Conservation (phyloP, 2,329 filamentous ascomycete genomes). For the Fusarium tuaranense region DNA sequence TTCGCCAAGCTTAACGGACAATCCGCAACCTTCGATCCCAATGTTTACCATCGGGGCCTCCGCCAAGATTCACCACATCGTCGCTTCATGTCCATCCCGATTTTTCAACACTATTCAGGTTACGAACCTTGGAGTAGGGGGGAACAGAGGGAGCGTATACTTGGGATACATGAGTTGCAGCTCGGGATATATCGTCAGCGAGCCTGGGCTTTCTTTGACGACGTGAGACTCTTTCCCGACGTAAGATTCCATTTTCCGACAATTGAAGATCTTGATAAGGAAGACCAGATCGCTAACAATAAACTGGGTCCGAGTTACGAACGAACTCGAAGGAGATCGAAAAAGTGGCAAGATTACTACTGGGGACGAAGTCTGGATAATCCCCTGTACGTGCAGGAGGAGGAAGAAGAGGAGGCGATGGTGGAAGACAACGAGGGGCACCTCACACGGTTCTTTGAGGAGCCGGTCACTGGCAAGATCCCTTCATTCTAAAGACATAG, state of each 20-base stretch:
- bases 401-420: background rate
- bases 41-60: background rate
- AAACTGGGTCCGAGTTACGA: background rate
- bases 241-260: background rate
- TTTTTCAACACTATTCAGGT: background rate
- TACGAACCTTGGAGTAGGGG: background rate
- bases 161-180: background rate
- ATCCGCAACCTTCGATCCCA: background rate
- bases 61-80: background rate
- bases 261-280: background rate
- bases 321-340: background rate
- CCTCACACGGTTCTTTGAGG: background rate
- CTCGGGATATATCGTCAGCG: background rate
- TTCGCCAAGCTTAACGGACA: background rate
- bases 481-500: background rate
- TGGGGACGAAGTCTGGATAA: background rate
- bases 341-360: slow-evolving; percentile 10
- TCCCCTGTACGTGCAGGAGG: background rate
- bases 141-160: background rate
- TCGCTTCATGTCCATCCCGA: background rate
- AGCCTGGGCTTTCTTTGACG: background rate
- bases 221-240: background rate
- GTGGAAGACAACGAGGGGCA: background rate
- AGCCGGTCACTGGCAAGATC: background rate
- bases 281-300: background rate